These are phyloP conservation scores for Acacia confusa DNA, from an alignment of 306 rosid species.

Conservation along the genomic window DNA sequence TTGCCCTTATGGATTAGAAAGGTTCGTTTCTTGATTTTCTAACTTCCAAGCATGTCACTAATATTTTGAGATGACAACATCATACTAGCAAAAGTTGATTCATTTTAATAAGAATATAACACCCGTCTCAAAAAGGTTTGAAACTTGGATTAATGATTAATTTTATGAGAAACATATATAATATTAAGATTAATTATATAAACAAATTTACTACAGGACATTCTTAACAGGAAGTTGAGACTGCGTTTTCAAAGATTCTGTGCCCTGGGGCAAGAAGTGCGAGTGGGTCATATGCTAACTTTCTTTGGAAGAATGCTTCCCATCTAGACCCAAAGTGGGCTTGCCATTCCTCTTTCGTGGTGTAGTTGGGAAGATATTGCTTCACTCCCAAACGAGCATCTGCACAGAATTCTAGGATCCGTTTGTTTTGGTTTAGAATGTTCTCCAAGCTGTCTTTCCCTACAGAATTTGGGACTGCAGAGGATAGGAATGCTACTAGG, in stretches of 20 bases:
- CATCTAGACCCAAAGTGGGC: conserved; percentile 78
- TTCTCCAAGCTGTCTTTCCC: conserved; percentile 65
- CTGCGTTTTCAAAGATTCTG: conserved; percentile 76
- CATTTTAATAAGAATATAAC: background rate
- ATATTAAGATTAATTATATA: background rate
- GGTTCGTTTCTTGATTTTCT: background rate
- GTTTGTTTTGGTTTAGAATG: conserved; percentile 63
- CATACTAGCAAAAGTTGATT: background rate
- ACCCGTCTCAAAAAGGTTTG: background rate
- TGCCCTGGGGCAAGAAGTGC: conserved; percentile 96
- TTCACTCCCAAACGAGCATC: conserved; percentile 53
- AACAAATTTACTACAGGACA: background rate
- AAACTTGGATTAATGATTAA: background rate
- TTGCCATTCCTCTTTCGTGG: conserved; percentile 70
- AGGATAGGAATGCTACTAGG: conserved; percentile 72
- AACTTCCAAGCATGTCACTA: background rate
- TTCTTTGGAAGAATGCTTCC: conserved; percentile 61
- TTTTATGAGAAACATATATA: background rate
- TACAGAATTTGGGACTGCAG: conserved; percentile 67
- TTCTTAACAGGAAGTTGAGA: conserved; percentile 38
- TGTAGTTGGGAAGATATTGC: conserved; percentile 89
- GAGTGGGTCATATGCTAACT: conserved; percentile 77
- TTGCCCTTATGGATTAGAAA: background rate
- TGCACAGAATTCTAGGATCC: conserved; percentile 60
- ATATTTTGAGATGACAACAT: background rate